phyloP scores from a whole-genome alignment of 306 rosid genomes.

The Cicer pinnatifidum region DNA sequence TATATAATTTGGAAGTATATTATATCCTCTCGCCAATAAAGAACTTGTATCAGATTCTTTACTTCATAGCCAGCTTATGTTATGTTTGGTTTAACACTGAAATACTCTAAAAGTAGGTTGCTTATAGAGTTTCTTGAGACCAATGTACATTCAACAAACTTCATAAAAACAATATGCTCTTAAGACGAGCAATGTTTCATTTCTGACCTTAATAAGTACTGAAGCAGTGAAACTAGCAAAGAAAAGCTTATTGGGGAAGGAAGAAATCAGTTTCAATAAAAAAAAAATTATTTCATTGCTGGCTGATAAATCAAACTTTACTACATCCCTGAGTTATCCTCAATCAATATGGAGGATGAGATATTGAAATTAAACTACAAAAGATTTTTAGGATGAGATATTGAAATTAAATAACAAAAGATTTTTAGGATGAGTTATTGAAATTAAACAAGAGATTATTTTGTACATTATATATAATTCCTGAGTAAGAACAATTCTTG shows the following conservation, averaged over 20 bases:
- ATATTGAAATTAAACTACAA: not conserved
- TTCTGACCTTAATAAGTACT: not conserved
- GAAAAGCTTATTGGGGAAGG: not conserved
- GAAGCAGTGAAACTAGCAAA: not conserved
- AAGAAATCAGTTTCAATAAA: not conserved
- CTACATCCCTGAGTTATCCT: not conserved
- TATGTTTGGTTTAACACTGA: not conserved
- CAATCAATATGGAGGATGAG: not conserved
- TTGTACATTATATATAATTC: conserved; percentile 39
- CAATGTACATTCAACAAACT: not conserved
- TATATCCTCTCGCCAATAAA: not conserved
- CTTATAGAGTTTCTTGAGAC: not conserved
- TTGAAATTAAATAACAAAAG: conserved; percentile 1
- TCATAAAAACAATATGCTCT: not conserved
- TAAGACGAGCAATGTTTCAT: not conserved
- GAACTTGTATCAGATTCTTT: not conserved
- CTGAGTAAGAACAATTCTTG: conserved; percentile 1
- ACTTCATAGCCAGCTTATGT: not conserved
- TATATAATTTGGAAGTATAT: not conserved
- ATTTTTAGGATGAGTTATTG: not conserved
- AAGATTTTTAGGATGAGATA: not conserved
- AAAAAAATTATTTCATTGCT: not conserved
- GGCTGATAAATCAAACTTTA: not conserved
- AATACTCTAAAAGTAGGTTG: not conserved
- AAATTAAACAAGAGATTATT: conserved; percentile 1